Percentiles rank a stretch among this genome's conserved stretches.
Conservation (phyloP, 2,329 filamentous ascomycete species). For the Ophiostoma quercus region DNA sequence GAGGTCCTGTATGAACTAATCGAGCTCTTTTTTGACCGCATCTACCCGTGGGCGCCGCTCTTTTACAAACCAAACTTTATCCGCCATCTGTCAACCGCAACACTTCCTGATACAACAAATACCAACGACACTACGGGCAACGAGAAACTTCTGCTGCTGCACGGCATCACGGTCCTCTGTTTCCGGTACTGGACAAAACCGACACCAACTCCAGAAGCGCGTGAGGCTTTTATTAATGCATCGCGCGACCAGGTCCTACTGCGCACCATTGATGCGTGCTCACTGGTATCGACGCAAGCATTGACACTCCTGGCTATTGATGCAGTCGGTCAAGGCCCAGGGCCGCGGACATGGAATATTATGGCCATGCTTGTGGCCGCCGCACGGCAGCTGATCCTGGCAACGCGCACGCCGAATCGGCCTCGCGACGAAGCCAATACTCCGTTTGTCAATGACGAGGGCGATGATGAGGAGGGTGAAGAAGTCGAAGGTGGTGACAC, state of each 20-base stretch:
- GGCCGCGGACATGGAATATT: conserved; percentile 25
- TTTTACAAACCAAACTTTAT: conserved; percentile 21
- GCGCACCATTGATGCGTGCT: conserved; percentile 21
- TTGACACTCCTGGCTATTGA: conserved; percentile 23
- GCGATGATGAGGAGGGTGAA: conserved; percentile 15
- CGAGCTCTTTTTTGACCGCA: conserved; percentile 21
- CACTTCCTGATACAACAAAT: not conserved
- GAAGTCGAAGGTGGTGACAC: not conserved
- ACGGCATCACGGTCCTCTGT: conserved; percentile 21
- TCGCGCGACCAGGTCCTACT: conserved; percentile 23
- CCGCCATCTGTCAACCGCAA: not conserved
- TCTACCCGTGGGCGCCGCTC: conserved; percentile 25
- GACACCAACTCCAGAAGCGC: not conserved
- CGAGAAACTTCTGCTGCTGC: conserved; percentile 22
- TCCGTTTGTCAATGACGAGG: conserved; percentile 8
- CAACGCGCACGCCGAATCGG: not conserved
- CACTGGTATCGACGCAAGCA: conserved; percentile 21
- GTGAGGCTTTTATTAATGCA: conserved; percentile 17
- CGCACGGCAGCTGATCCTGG: conserved; percentile 23
- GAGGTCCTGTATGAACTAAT: conserved; percentile 21
- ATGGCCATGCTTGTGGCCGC: conserved; percentile 26
- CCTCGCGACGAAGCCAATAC: conserved; percentile 16
- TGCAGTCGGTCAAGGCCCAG: conserved; percentile 22
- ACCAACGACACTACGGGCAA: not conserved
- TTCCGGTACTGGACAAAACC: conserved; percentile 24